A percentile compares a stretch with the other conserved stretches of the same genome.
phyloP scores from a whole-genome alignment of 306 rosid species.

The Cicer judaicum region DNA sequence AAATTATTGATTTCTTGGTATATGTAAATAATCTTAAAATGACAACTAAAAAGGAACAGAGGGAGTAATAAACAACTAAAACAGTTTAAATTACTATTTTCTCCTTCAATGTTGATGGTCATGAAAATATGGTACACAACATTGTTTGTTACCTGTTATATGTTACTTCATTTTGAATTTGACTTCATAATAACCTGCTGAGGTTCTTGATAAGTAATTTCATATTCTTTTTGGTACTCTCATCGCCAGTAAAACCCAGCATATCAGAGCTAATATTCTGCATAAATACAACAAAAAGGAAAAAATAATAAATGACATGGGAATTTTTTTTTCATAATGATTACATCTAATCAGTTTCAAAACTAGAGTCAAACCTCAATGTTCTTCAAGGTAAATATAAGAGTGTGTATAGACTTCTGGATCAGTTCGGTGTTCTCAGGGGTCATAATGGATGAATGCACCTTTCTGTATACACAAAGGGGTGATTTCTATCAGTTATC shows the following conservation, averaged over 20 bases:
- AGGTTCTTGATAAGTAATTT: constrained; percentile 87
- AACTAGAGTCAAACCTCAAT: constrained; percentile 65
- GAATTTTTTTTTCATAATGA: constrained; percentile 1
- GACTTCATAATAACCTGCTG: constrained; percentile 77
- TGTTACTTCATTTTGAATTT: constrained; percentile 28
- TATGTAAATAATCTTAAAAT: too few relatives aligned
- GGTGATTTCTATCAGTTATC: constrained; percentile 11
- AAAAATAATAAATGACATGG: background rate
- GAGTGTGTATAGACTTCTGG: constrained; percentile 74
- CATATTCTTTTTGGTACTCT: constrained; percentile 75
- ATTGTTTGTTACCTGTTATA: constrained; percentile 29
- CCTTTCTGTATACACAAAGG: constrained; percentile 16
- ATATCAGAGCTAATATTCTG: constrained; percentile 90
- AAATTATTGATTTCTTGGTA: too few relatives aligned
- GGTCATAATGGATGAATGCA: constrained; percentile 56
- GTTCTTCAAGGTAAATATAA: constrained; percentile 84
- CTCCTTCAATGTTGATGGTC: constrained; percentile 12
- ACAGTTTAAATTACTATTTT: constrained; percentile 14
- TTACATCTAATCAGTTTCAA: background rate
- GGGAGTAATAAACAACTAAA: background rate
- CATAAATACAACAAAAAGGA: constrained; percentile 25
- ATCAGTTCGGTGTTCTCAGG: constrained; percentile 85
- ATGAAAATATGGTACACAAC: background rate
- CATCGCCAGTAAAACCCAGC: constrained; percentile 89
- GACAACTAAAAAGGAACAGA: too few relatives aligned